These are phyloP conservation scores for Aspergillus piperis DNA, from an alignment of 2,329 filamentous ascomycete species.

Conservation along the genomic window DNA sequence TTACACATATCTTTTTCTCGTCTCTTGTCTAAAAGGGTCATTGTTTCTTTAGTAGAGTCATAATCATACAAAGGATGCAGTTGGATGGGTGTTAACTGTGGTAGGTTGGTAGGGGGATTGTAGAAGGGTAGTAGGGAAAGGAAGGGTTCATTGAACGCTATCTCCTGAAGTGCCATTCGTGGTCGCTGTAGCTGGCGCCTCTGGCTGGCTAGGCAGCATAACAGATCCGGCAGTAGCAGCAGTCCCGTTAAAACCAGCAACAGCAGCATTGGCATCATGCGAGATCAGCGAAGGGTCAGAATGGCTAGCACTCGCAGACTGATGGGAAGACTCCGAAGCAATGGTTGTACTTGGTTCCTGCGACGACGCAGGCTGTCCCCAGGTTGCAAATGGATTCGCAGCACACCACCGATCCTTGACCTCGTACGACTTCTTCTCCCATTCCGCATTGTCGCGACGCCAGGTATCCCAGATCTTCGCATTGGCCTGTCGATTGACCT, in stretches of 20 bases:
- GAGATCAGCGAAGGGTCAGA: too few relatives aligned
- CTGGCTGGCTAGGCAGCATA: too few relatives aligned
- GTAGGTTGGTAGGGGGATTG: too few relatives aligned
- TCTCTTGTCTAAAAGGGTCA: neutral
- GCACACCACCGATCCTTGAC: slow-evolving; percentile 45
- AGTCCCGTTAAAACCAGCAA: too few relatives aligned
- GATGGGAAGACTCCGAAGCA: neutral
- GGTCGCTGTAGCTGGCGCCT: too few relatives aligned
- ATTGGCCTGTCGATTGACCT: slow-evolving; percentile 68
- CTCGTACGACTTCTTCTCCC: slow-evolving; percentile 42
- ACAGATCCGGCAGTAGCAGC: too few relatives aligned
- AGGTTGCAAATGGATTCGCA: slow-evolving; percentile 39
- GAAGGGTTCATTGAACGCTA: too few relatives aligned
- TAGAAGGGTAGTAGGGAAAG: too few relatives aligned
- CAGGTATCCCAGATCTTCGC: slow-evolving; percentile 66
- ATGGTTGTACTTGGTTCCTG: neutral
- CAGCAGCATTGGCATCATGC: too few relatives aligned
- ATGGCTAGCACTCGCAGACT: neutral
- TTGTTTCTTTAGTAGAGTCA: neutral
- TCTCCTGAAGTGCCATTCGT: too few relatives aligned
- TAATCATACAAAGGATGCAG: too few relatives aligned
- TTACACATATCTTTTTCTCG: neutral
- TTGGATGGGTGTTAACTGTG: too few relatives aligned
- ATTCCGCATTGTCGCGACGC: slow-evolving; percentile 66
- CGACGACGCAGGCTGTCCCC: slow-evolving; percentile 16